Base-by-base conservation (phyloP, 2,329 filamentous ascomycete species). In the Thermoascus crustaceus region DNA sequence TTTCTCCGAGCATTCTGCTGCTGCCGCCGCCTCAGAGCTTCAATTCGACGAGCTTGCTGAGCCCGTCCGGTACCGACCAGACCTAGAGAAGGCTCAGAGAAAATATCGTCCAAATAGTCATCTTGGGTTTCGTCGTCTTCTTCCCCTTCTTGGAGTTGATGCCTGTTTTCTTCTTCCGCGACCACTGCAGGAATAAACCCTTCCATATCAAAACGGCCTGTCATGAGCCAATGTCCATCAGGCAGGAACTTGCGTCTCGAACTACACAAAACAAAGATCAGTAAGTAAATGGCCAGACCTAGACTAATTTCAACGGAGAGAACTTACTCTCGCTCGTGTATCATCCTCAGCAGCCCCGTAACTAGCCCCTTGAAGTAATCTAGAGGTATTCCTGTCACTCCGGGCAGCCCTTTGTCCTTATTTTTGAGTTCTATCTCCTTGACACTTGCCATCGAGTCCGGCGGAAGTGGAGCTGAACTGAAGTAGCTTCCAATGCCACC, bases 191-290 rank as follows among this genome's bases (percentile, higher is more conserved):
- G 72, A 30, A 94, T 82, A 52, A 96, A 96, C 0, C 82, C 78
- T 42, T 82, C 79, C 80, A 94, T 91, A 50, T 95, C 83, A 38
- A 96, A 85, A 13, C 71, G 69, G 41, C 78, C 81, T 1, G 83
- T 91, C 88, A 96, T 96, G 22, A 96, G 69, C 91, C 91, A 98
- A 57, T 94, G 88, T 32, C 78, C 75, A n/a, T 72, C 64, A 2
- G 86, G 82, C 14, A 96, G 64, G 54, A 96, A 96, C 19, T 75
- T 79, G 14, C 88, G 78, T 40, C 91, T 74, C 5, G 91, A 98
- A 58, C 64, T 67, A 38, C 21, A 32, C 18, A 32, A 20, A 9
- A 16, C 7, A 31, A 21, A 36, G 19, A 40, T 7, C 10, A 16
- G 9, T 20, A 11, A 30, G 26, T 9, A n/a, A 34, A 32, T 22